Evolutionary conservation across 73 alveolate species (phyloP).

Genomic region (Paraurostyla sp.): DNA sequence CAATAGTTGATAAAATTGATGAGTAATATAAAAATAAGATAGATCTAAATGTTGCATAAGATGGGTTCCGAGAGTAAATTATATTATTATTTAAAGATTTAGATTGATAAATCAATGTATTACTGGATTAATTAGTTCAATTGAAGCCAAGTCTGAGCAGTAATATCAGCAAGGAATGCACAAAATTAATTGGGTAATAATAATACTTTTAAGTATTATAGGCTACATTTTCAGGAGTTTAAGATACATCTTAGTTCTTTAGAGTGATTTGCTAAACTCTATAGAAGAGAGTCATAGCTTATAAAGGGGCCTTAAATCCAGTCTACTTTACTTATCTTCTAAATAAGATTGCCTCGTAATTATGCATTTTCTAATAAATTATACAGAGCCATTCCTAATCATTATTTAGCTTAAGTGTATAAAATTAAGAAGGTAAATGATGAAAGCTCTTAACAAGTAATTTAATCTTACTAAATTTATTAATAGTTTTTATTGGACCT

Average conservation of each 20-base stretch:
- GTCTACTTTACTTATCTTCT: conserved; percentile 30
- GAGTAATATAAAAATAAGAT: conserved; percentile 81
- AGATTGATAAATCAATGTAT: conserved; percentile 43
- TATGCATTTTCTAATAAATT: not conserved
- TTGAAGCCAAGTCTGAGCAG: conserved; percentile 37
- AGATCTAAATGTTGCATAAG: conserved; percentile 56
- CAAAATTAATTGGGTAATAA: conserved; percentile 40
- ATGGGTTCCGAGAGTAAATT: conserved; percentile 46
- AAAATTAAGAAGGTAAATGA: conserved; percentile 62
- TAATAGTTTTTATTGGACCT: conserved; percentile 27
- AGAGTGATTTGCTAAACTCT: not conserved
- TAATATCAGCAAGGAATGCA: conserved; percentile 38
- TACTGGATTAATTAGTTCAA: conserved; percentile 20
- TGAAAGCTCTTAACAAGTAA: conserved; percentile 44
- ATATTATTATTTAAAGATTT: not conserved
- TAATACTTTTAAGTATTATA: not conserved
- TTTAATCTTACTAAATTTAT: not conserved
- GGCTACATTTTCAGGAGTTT: conserved; percentile 45
- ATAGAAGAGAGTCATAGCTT: conserved; percentile 16
- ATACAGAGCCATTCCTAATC: conserved; percentile 21
- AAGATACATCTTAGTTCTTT: conserved; percentile 38
- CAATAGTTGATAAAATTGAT: conserved; percentile 87
- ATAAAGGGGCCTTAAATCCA: conserved; percentile 39
- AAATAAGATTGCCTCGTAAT: conserved; percentile 41
- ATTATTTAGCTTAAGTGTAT: conserved; percentile 36